Evolutionary conservation across 768 basidiomycete species (phyloP), one percentile per base, ranked within the genome.

Genomic region (Kondoa subrosea): DNA sequence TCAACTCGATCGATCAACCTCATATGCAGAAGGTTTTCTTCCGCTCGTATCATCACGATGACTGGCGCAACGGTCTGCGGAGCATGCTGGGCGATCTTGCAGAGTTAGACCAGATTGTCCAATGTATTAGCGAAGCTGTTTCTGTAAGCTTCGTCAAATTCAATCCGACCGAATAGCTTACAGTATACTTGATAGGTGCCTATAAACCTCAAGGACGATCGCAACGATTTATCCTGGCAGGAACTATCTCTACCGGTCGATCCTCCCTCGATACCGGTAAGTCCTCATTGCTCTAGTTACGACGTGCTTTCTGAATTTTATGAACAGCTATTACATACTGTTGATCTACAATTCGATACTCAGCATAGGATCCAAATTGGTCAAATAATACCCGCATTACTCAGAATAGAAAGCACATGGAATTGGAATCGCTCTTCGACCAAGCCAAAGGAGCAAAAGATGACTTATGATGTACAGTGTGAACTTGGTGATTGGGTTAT

Each of bases 401-500:
- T 82, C 1, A 78, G 87, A 58, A 68, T 71, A 29, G 91, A 89
- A 73, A 90, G 1, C 86, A 89, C 73, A 84, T 86, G 70, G 92
- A 90, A 91, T 56, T 70, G 82, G 85, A 81, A 74, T 74, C 77
- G 61, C 71, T 76, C 31, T 77, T 3, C 15, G 8, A 21, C 21
- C 40, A 21, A 8, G 2, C 32, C 2, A 3, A 31, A 63, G 12
- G 61, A 33, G 26, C 61, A 63, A 27, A 21, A 32, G 15, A 32
- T 63, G 26, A 17, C 27, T 40, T 96, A 87, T 74, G 88, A 91
- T 71, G 80, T 95, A 12, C 59, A 71, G 17, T 85, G 88, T 67
- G 88, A 90, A 71, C 81, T 84, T 76, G 81, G 85, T 21, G 84
- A 84, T 62, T 96, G 92, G 92, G 80, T 95, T 1, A 83, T 96